Evolutionary conservation across 1,284 basidiomycete species (phyloP).

Genomic region (Quambalaria eucalypti): DNA sequence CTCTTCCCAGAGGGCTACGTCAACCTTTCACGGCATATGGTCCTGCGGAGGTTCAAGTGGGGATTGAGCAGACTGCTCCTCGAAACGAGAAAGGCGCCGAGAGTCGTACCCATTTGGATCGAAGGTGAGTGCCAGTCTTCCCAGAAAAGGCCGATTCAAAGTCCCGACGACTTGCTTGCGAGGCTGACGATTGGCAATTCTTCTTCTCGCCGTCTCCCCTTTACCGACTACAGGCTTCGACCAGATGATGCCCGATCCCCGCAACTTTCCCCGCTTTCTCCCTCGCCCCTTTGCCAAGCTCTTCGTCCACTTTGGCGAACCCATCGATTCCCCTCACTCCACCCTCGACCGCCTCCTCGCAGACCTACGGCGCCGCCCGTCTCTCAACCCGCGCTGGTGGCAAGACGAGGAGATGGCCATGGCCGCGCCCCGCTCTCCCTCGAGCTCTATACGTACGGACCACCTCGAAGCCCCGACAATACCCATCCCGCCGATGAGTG

Average conservation of each 20-base stretch:
- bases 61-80: slow-evolving; percentile 63
- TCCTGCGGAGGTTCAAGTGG: slow-evolving; percentile 84
- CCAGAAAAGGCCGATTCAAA: no score
- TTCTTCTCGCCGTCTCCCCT: neutral
- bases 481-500: neutral
- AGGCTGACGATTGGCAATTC: neutral
- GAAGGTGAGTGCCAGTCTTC: slow-evolving; percentile 55
- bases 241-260: slow-evolving; percentile 40
- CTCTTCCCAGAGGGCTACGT: slow-evolving; percentile 89
- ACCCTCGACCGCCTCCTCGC: neutral
- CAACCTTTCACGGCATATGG: slow-evolving; percentile 56
- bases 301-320: slow-evolving; percentile 33
- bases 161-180: neutral
- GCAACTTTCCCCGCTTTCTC: slow-evolving; percentile 27
- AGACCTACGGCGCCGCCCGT: neutral
- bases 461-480: neutral
- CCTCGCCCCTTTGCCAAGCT: slow-evolving; percentile 32
- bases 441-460: neutral
- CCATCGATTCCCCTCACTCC: slow-evolving; percentile 9
- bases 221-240: slow-evolving; percentile 23
- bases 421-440: neutral
- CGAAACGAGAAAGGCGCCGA: slow-evolving; percentile 50
- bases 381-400: neutral
- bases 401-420: neutral
- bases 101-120: slow-evolving; percentile 90